Conservation (phyloP, 345 rosid species). For the Dovyalis caffra region DNA sequence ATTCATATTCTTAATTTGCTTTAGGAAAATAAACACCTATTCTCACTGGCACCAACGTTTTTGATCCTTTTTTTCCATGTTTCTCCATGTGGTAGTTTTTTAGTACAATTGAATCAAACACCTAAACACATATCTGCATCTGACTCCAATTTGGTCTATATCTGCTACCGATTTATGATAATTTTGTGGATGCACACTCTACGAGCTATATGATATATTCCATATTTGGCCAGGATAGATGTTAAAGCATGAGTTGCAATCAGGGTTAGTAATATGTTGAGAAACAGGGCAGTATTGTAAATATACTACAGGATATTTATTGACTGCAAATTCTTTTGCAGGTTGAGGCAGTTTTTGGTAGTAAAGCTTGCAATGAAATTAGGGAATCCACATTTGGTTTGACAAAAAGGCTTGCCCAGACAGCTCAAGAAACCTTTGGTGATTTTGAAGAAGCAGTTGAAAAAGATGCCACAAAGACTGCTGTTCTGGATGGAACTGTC, state of each 20-base stretch:
- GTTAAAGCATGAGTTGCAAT: background rate
- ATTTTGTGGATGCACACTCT: conserved; percentile 1
- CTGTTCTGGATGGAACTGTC: conserved; percentile 91
- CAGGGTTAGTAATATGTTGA: conserved; percentile 4
- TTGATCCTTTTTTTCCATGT: background rate
- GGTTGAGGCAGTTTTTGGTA: conserved; percentile 77
- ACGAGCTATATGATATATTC: background rate
- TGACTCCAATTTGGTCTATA: background rate
- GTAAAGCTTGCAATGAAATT: conserved; percentile 83
- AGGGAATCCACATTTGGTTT: conserved; percentile 83
- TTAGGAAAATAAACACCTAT: background rate
- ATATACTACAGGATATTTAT: background rate
- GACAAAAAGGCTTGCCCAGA: conserved; percentile 85
- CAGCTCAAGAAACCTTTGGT: conserved; percentile 95
- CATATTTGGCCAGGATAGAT: background rate
- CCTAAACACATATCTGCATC: background rate
- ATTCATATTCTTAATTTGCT: background rate
- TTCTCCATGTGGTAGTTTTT: background rate
- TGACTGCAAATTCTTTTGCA: conserved; percentile 30
- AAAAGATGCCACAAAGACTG: conserved; percentile 94
- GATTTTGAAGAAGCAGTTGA: conserved; percentile 99
- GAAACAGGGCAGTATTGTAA: background rate
- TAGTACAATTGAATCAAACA: background rate
- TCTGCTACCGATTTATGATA: background rate
- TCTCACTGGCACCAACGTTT: background rate